These are phyloP conservation scores for Apostasia shenzhenica DNA, from an alignment of 106 monocot genomes.

Conservation along the genomic window DNA sequence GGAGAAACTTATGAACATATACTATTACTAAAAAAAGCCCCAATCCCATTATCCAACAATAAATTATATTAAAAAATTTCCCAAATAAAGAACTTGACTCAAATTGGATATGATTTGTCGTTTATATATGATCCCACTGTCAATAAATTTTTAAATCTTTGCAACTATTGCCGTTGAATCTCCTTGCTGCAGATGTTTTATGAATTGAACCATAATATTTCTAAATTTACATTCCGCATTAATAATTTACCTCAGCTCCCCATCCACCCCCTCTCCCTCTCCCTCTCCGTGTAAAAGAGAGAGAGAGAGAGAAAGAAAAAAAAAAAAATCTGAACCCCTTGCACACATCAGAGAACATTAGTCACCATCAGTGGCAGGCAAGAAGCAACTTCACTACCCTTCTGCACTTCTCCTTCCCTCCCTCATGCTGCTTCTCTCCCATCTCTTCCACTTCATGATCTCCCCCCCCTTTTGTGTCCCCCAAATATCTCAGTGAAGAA, in stretches of 20 bases:
- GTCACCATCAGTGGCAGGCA: conserved; percentile 4
- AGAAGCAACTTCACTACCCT: not conserved
- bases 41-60: no score
- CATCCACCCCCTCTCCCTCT: not conserved
- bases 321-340: conserved; percentile 3
- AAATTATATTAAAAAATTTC: no score
- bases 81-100: no score
- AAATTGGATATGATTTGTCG: no score
- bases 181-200: no score
- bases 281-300: not conserved
- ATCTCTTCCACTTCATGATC: not conserved
- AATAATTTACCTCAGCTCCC: conserved; percentile 1
- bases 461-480: not conserved
- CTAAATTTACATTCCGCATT: not conserved
- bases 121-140: no score
- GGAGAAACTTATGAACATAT: no score
- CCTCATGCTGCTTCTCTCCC: not conserved
- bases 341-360: not conserved
- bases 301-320: no score
- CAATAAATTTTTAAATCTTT: no score
- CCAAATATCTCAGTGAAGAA: not conserved
- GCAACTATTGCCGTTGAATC: no score
- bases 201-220: not conserved
- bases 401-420: not conserved
- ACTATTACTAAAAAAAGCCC: no score